phyloP scores from a whole-genome alignment of 495 filamentous ascomycete species.

The Neurospora terricola region DNA sequence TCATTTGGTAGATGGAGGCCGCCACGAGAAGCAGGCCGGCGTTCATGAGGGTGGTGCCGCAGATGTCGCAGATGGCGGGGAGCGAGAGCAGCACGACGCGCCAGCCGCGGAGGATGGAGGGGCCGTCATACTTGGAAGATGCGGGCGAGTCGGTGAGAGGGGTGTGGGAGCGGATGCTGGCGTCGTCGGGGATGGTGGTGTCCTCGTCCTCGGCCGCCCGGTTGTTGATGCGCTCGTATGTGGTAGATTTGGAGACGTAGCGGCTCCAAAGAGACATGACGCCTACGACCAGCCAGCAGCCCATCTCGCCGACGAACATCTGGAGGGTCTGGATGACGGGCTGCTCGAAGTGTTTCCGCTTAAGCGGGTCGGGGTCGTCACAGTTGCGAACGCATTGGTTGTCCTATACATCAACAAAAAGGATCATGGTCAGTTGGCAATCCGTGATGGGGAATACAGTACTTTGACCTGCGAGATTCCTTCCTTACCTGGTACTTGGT shows the following conservation, averaged over 20 bases:
- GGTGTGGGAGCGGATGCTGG: constrained; percentile 36
- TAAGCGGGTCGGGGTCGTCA: constrained; percentile 59
- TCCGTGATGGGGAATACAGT: not conserved
- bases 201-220: constrained; percentile 22
- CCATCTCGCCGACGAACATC: constrained; percentile 92
- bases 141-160: constrained; percentile 36
- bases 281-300: constrained; percentile 80
- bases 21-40: constrained; percentile 87
- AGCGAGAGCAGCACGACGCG: constrained; percentile 69
- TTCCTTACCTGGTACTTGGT: constrained; percentile 81
- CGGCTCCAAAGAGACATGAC: constrained; percentile 51
- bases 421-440: not conserved
- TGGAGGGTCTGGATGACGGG: constrained; percentile 91
- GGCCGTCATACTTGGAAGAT: constrained; percentile 12
- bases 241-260: constrained; percentile 35
- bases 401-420: constrained; percentile 45
- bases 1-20: constrained; percentile 98
- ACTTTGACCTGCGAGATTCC: not conserved
- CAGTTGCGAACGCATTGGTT: constrained; percentile 94
- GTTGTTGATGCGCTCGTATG: constrained; percentile 51
- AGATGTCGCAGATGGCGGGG: constrained; percentile 87
- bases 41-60: constrained; percentile 95
- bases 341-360: constrained; percentile 70
- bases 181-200: constrained; percentile 32
- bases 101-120: constrained; percentile 56